Base-by-base conservation (phyloP, 306 rosid genomes). In the Rosa rugosa region DNA sequence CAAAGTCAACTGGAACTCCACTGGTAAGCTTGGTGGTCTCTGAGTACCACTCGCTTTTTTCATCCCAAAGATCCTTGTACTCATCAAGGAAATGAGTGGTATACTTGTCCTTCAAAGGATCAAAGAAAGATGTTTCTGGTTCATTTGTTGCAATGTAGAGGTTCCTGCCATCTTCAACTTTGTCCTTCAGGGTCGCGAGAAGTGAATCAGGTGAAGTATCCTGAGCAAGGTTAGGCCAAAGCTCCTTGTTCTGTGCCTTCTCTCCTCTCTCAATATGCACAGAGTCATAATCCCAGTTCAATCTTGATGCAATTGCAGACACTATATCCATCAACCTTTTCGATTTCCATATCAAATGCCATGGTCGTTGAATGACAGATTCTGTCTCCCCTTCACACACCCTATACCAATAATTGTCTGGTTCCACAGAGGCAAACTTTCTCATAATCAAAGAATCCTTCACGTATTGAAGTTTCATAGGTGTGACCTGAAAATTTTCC, bases 371-470 rank as follows among this genome's bases (percentile, higher is more conserved):
- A 79, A 93, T 83, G 23, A 89, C 82, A 0, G 98, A 91, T 83
- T 96, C 98, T 2, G 97, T 90, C 86, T 96, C 98, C 78, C 99
- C 97, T 84, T 96, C 99, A 75, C 99, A 96, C 56, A 93, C 99
- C 72, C 99, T 88, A 63, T 91, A 96, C 98, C 99, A 89, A 75
- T 93, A 93, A 75, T 96, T 96, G 86, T 96, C 98, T 0, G 98
- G 98, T 88, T 96, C 99, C 11, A 91, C 96, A 4, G 91, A 78
- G 51, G 94, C 94, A 54, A 96, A 96, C 89, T 96, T 96, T 65
- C 99, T 89, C 94, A 93, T 84, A 74, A 96, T 89, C 83, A 96
- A 84, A 67, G 94, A 46, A 83, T 96, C 98, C 59, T 88, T 89
- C 67, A 90, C 88, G 1, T 84, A 92, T 59, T 72, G 77, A 46